Evolutionary conservation across 495 filamentous ascomycete genomes (phyloP).

Genomic region (Daldinia concentrica): DNA sequence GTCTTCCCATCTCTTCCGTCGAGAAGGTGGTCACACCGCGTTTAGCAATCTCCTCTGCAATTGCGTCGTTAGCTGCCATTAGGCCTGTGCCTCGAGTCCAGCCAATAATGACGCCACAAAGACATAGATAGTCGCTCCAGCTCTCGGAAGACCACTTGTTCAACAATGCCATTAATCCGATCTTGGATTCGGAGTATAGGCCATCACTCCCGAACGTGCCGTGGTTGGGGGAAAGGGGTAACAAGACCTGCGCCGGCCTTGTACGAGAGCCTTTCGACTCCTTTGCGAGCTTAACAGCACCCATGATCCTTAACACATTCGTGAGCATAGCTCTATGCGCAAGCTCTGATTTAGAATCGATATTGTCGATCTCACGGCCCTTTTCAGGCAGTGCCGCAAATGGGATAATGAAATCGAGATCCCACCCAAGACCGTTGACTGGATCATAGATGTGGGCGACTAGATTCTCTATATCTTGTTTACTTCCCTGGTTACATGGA

Average conservation of each 20-base stretch:
- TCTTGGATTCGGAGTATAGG: conserved; percentile 96
- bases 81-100: conserved; percentile 98
- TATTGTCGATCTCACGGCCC: conserved; percentile 86
- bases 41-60: conserved; percentile 92
- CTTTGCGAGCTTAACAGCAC: conserved; percentile 88
- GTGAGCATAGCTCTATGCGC: conserved; percentile 99
- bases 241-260: conserved; percentile 91
- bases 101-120: conserved; percentile 96
- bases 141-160: conserved; percentile 97
- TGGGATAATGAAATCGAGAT: conserved; percentile 85
- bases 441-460: conserved; percentile 86
- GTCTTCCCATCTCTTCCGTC: conserved; percentile 98
- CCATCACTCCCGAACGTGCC: conserved; percentile 98
- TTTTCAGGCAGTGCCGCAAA: conserved; percentile 91
- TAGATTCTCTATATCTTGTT: conserved; percentile 85
- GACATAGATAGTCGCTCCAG: conserved; percentile 96
- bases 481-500: conserved; percentile 93
- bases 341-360: conserved; percentile 95
- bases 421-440: conserved; percentile 90
- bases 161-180: conserved; percentile 93
- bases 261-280: conserved; percentile 85
- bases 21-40: conserved; percentile 97
- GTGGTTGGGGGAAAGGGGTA: conserved; percentile 96
- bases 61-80: conserved; percentile 96
- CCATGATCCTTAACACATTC: conserved; percentile 89